These are phyloP conservation scores for Phaffia rhodozyma DNA, from an alignment of 1,284 basidiomycete species.

Conservation along the genomic window DNA sequence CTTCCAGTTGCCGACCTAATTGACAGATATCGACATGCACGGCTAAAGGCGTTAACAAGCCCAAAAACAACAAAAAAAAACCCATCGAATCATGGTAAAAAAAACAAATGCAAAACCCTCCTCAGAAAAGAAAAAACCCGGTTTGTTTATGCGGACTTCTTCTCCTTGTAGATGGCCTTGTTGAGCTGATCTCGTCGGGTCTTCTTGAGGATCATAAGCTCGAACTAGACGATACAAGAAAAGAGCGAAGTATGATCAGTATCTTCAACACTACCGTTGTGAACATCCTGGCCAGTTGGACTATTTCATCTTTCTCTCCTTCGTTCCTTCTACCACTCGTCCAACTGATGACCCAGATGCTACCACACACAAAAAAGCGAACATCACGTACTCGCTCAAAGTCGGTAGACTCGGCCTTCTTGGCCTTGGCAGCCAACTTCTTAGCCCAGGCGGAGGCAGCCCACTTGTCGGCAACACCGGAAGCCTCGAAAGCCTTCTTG, in stretches of 20 bases:
- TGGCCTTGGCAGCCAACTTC: slow-evolving; percentile 66
- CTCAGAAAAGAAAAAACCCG: neutral
- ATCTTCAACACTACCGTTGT: no score
- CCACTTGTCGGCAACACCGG: slow-evolving; percentile 51
- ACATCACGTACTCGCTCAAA: slow-evolving; percentile 53
- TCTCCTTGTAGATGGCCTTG: slow-evolving; percentile 40
- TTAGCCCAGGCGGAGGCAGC: slow-evolving; percentile 70
- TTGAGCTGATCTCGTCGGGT: slow-evolving; percentile 51
- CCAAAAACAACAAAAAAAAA: no score
- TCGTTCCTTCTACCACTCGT: neutral
- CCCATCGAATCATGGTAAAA: no score
- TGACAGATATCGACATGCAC: no score
- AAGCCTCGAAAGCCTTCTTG: slow-evolving; percentile 72
- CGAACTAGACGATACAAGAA: slow-evolving; percentile 29
- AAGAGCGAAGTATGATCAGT: neutral
- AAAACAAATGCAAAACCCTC: neutral
- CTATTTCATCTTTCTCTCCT: neutral
- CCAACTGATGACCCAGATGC: slow-evolving; percentile 33
- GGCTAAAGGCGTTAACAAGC: no score
- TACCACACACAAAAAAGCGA: no score
- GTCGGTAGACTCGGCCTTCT: slow-evolving; percentile 69
- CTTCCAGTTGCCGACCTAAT: no score
- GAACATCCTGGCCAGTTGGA: neutral
- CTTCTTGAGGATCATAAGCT: slow-evolving; percentile 64
- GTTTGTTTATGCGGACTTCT: slow-evolving; percentile 30